Evolutionary conservation across 2,329 filamentous ascomycete genomes (phyloP).

Genomic region (Aotearoamyces nothofagi): DNA sequence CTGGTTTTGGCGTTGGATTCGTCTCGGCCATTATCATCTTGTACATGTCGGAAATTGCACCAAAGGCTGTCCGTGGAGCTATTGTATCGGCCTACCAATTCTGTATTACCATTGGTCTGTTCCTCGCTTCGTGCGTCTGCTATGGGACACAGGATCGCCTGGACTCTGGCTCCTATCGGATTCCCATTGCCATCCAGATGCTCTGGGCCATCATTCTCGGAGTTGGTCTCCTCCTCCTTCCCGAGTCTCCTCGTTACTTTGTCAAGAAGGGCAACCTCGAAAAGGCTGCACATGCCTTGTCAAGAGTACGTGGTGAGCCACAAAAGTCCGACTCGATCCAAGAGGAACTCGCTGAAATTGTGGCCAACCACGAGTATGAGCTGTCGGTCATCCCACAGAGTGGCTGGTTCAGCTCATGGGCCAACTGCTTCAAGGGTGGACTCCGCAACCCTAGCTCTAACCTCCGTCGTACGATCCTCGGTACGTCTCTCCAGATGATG

Average conservation of each 20-base stretch:
- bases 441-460: conserved; percentile 46
- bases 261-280: conserved; percentile 61
- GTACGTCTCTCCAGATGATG: conserved; percentile 69
- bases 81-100: conserved; percentile 68
- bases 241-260: conserved; percentile 72
- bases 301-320: conserved; percentile 58
- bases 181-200: conserved; percentile 69
- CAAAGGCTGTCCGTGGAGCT: conserved; percentile 59
- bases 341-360: conserved; percentile 65
- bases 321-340: conserved; percentile 58
- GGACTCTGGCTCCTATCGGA: conserved; percentile 58
- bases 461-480: conserved; percentile 55
- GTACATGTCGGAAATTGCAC: conserved; percentile 64
- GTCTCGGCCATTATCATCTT: conserved; percentile 67
- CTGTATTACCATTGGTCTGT: conserved; percentile 64
- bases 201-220: conserved; percentile 64
- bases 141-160: conserved; percentile 48
- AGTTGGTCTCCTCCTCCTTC: conserved; percentile 55
- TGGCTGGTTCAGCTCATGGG: conserved; percentile 56
- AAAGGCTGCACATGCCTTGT: conserved; percentile 43
- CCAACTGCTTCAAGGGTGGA: conserved; percentile 49
- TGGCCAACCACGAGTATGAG: conserved; percentile 80
- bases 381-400: conserved; percentile 47
- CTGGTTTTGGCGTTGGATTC: conserved; percentile 66
- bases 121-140: conserved; percentile 59